Conservation (phyloP, 225 moss, liverwort and hornwort genomes). For the Rhytidiadelphus loreus region DNA sequence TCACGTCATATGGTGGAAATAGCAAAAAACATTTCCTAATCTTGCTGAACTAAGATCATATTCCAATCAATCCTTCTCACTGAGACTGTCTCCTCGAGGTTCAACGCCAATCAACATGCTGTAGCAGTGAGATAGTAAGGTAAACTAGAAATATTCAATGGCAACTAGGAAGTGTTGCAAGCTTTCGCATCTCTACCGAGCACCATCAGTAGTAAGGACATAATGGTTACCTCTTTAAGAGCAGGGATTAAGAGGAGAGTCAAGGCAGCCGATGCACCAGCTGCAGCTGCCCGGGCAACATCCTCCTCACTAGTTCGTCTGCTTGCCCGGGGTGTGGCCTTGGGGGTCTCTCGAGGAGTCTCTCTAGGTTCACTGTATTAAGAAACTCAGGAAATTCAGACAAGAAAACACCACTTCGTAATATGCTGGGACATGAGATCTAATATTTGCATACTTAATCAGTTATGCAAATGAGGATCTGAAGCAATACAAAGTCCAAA, state of each 20-base stretch:
- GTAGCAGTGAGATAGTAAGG: not conserved
- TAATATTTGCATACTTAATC: not conserved
- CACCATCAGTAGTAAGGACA: not conserved
- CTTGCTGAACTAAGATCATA: not conserved
- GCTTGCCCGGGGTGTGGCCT: slow-evolving; percentile 69
- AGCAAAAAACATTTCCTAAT: not conserved
- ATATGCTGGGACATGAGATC: not conserved
- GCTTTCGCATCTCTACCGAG: not conserved
- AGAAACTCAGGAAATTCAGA: not conserved
- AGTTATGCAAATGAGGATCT: not conserved
- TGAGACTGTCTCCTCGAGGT: not conserved
- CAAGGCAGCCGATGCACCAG: slow-evolving; percentile 89
- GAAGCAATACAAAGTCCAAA: not conserved
- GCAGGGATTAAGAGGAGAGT: slow-evolving; percentile 90
- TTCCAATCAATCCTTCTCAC: not conserved
- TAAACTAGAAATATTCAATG: not conserved
- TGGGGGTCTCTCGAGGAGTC: slow-evolving; percentile 44
- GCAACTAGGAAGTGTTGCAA: not conserved
- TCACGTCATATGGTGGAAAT: not conserved
- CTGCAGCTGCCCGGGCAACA: slow-evolving; percentile 87
- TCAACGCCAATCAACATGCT: not conserved
- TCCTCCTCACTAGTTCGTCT: slow-evolving; percentile 84
- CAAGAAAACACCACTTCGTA: not conserved
- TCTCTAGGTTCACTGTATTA: slow-evolving; percentile 32
- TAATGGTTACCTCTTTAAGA: slow-evolving; percentile 67